Conservation (phyloP, 2,329 filamentous ascomycete species). For the Sporothrix euskadiensis region DNA sequence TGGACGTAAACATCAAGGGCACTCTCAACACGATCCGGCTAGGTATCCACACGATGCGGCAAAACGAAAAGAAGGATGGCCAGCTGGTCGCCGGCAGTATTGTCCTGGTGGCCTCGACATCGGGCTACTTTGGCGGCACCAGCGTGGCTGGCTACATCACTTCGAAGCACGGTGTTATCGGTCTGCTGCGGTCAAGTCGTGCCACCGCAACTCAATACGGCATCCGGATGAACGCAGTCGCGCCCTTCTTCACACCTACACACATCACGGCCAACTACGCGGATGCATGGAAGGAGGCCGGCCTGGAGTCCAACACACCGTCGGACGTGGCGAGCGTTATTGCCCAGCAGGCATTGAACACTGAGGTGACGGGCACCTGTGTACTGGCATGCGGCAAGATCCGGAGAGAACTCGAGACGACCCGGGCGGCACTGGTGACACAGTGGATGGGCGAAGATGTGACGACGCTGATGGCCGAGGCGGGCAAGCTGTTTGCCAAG, state of each 20-base stretch:
- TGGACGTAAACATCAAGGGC: conserved; percentile 48
- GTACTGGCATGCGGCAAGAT: conserved; percentile 37
- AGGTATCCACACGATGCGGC: conserved; percentile 32
- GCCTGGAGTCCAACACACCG: conserved; percentile 44
- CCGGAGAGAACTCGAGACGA: conserved; percentile 38
- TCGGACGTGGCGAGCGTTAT: conserved; percentile 44
- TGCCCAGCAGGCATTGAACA: conserved; percentile 40
- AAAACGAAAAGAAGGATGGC: conserved; percentile 33
- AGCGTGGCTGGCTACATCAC: conserved; percentile 35
- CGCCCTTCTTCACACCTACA: conserved; percentile 49
- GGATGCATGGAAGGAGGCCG: conserved; percentile 40
- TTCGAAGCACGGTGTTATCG: conserved; percentile 33
- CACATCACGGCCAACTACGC: conserved; percentile 45
- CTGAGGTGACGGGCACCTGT: conserved; percentile 37
- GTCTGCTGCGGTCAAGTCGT: conserved; percentile 28
- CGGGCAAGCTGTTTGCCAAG: conserved; percentile 40
- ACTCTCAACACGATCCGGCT: conserved; percentile 42
- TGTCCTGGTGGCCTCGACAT: conserved; percentile 46
- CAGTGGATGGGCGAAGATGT: conserved; percentile 37
- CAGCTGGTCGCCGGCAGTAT: conserved; percentile 42
- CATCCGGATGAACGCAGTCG: conserved; percentile 46
- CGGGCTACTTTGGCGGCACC: conserved; percentile 36
- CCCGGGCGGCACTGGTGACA: conserved; percentile 37
- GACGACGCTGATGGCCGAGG: conserved; percentile 36
- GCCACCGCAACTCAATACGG: conserved; percentile 36